Evolutionary conservation across 2,329 filamentous ascomycete genomes (phyloP), one percentile per base, ranked within the genome.

Genomic region (Catunica adiposa): DNA sequence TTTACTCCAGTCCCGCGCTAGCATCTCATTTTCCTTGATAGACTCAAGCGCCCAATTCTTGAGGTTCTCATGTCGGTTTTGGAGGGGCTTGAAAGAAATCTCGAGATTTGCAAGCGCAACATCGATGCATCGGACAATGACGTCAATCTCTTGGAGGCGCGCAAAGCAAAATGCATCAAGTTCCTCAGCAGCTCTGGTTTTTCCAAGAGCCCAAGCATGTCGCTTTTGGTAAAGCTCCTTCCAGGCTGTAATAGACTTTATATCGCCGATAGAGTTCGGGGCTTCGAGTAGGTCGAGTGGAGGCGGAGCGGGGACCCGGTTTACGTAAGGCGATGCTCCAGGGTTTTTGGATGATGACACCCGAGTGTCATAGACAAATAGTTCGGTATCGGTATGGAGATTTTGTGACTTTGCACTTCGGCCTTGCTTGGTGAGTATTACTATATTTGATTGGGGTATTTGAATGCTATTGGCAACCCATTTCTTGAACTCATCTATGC

Each of bases 321-420:
- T 69, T 59, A 73, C 66, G 55, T 73, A 66, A 17, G 69, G 68
- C 17, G 71, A 67, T 5, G 71, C 64, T 50, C 69, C 69, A 6
- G 74, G 63, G 53, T 76, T 72, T 51, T 75, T 70, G 53, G 79
- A 68, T 61, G 83, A 76, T 61, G 84, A 80, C 63, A 84, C 80
- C 62, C 83, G 81, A 60, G 89, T 84, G 68, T 96, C 89, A 69
- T 94, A 98, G 54, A 97, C 80, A 66, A 86, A 97, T 57, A 98
- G 82, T 66, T 97, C 89, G 61, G 80, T 86, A 84, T 96, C 90
- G 37, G 79, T 81, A 61, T 87, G 79, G 51, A 96, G 76, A 37
- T 81, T 84, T 65, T 90, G 85, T 37, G 82, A 73, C 69, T 89
- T 89, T 64, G 92, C 80, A 63, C 87, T 86, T 69, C 86, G 89